Conservation (phyloP, 768 basidiomycete species). For the Boletus rubescentipes region DNA sequence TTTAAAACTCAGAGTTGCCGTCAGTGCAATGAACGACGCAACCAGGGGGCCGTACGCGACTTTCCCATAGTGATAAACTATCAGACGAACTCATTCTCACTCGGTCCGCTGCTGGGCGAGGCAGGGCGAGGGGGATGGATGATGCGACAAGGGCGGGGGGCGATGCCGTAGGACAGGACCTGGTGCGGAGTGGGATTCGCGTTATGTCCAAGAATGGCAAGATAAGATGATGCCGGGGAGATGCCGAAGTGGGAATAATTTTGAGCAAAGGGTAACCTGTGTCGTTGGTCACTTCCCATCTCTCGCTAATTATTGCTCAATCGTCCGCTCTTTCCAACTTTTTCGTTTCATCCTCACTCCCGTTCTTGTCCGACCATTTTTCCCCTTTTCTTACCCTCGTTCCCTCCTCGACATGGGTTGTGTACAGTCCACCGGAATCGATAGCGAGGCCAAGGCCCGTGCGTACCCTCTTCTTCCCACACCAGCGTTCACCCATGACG, state of each 20-base stretch:
- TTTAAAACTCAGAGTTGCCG: neutral
- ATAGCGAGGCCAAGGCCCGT: slow-evolving; percentile 85
- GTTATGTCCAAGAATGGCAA: slow-evolving; percentile 12
- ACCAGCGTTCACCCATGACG: too few relatives aligned
- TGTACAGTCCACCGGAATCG: slow-evolving; percentile 65
- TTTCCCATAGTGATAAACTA: neutral
- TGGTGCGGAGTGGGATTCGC: slow-evolving; percentile 4
- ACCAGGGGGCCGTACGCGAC: neutral
- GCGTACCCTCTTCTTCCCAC: slow-evolving; percentile 34
- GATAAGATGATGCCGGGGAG: slow-evolving; percentile 12
- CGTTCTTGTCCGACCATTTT: slow-evolving; percentile 5
- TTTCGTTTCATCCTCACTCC: slow-evolving; percentile 7
- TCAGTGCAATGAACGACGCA: neutral
- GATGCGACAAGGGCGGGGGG: neutral
- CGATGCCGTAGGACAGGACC: too few relatives aligned
- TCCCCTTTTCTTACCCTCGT: slow-evolving; percentile 9
- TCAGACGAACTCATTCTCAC: neutral
- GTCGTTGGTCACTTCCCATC: slow-evolving; percentile 16
- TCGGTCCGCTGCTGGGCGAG: neutral
- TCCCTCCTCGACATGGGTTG: slow-evolving; percentile 58
- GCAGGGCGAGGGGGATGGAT: neutral
- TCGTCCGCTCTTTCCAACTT: slow-evolving; percentile 24
- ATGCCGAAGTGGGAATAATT: slow-evolving; percentile 23
- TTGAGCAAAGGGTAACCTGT: neutral
- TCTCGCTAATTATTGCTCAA: slow-evolving; percentile 27